Base-by-base conservation (phyloP, 768 basidiomycete species). In the Tulasnella sp. region DNA sequence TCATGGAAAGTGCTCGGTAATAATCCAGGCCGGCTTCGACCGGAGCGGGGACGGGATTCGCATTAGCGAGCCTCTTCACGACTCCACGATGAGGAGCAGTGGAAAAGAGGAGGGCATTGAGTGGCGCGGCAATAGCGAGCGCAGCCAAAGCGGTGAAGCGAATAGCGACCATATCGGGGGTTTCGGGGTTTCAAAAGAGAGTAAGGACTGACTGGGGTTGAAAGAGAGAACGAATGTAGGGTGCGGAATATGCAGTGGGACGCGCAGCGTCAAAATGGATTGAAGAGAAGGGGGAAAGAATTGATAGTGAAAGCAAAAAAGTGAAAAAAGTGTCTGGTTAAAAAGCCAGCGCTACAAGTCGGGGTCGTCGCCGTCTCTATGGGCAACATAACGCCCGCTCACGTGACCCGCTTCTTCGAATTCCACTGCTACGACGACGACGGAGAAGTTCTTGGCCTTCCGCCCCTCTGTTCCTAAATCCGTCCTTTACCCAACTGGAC, bases 101-200 rank as follows among this genome's bases (percentile, higher is more conserved):
- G 36, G 69, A 42, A 36, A 42, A 64, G 58, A 64, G 69, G 69
- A 38, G 36, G 69, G 37, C 69, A 22, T 42, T 29, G 19, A 70
- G 69, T 12, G 29, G 69, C 37, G 34, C 40, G 1, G 69, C 69
- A 15, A 70, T 34, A 70, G 69, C 69, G 37, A 70, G 36, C 14
- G 40, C 37, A 39, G 69, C 69, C 7, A 70, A 15, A 70, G 40
- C 58, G 25, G 58, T 22, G 58, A 25, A 70, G 8, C 69, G 40
- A 70, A 70, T 39, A 36, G 40, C 69, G 69, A 42, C 69, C 69
- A 70, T n/a, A n/a, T 70, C 36, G 29, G 67, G 38, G 67, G 31
- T 42, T 19, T 38, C 36, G 36, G 29, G 69, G 22, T 70, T 38
- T 38, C 37, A 70, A 70, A 34, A 38, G 69, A 25, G n/a, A 70